Base-by-base conservation (phyloP, 140 eudicot species). In the Senecio squalidus region DNA sequence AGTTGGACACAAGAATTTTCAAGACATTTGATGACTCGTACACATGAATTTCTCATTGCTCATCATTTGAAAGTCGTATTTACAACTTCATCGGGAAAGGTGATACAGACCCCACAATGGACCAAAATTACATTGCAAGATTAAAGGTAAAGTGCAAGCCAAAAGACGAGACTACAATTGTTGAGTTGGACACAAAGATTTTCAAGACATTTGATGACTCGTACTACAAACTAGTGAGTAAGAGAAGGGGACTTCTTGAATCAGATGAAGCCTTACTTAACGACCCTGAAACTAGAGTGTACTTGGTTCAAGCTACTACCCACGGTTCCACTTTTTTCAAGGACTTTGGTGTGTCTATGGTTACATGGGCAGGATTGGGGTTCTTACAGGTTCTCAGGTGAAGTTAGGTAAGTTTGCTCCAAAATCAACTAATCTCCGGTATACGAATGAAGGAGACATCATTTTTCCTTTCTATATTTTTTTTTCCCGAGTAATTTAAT, bases 1-100 rank as follows among this genome's bases (percentile, higher is more conserved):
- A 82, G 51, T 71, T 82, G 55, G 89, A 82, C 46, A 85, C 85
- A 0, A 82, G 89, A 5, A 82, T 85, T 62, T 78, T 76, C 61
- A 50, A 29, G 24, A 76, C 78, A 30, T 82, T 82, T 46, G 90
- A 82, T 56, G 55, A 34, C 25, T 39, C 38, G 9, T 82, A 75
- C 50, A n/a, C n/a, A n/a, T n/a, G 88, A 46, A 74, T 52, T 21
- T 74, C 84, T 28, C 84, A 77, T 47, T 77, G 88, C 57, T 10
- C 68, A 2, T 15, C 70, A 28, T 72, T 81, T 9, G 40, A 17
- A 8, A 56, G 31, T 56, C 75, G 81, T 1, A 61, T 81, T n/a
- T 77, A 81, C 81, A 81, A 81, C 58, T 81, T 81, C 76, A 81
- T 78, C 3, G 84, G 84, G 5, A 69, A 47, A 60, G 81, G 78